A percentile compares a stretch with the other conserved stretches of the same genome.
phyloP scores from a whole-genome alignment of 163 green algal genomes.

The Scenedesmus sp. region DNA sequence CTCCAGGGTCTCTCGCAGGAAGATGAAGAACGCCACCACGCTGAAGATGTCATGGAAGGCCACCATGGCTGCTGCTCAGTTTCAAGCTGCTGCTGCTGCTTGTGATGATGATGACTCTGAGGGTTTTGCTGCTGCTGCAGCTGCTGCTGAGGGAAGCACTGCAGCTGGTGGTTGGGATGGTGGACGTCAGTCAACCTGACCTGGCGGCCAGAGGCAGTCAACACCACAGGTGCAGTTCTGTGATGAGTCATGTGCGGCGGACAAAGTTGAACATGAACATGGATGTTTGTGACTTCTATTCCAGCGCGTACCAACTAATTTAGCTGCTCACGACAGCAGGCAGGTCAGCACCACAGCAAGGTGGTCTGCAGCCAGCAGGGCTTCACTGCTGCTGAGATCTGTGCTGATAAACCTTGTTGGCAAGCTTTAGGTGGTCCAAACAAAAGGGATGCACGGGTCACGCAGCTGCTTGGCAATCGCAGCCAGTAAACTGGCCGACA shows the following conservation, averaged over 20 bases:
- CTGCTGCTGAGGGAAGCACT: not conserved
- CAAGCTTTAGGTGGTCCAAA: not conserved
- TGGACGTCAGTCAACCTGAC: not conserved
- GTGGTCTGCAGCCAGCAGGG: not conserved
- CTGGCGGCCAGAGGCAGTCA: not conserved
- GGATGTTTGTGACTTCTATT: not conserved
- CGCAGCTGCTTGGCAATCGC: not conserved
- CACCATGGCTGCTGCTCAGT: slow-evolving; percentile 7
- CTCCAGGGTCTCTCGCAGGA: slow-evolving; percentile 71
- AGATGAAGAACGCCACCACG: slow-evolving; percentile 68
- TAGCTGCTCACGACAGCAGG: not conserved
- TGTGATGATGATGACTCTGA: no score
- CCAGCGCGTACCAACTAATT: not conserved
- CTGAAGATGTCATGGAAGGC: slow-evolving; percentile 60
- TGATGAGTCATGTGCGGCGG: not conserved
- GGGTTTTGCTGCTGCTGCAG: not conserved
- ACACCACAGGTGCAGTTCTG: not conserved
- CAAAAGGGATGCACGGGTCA: not conserved
- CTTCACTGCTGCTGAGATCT: not conserved
- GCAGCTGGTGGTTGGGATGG: not conserved
- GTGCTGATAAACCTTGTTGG: not conserved
- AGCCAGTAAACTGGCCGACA: not conserved
- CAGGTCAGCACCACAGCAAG: not conserved
- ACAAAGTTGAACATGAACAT: not conserved
- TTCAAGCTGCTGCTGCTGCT: not conserved